Base-by-base conservation (phyloP, 2,329 filamentous ascomycete genomes). In the Aureobasidium sp. region DNA sequence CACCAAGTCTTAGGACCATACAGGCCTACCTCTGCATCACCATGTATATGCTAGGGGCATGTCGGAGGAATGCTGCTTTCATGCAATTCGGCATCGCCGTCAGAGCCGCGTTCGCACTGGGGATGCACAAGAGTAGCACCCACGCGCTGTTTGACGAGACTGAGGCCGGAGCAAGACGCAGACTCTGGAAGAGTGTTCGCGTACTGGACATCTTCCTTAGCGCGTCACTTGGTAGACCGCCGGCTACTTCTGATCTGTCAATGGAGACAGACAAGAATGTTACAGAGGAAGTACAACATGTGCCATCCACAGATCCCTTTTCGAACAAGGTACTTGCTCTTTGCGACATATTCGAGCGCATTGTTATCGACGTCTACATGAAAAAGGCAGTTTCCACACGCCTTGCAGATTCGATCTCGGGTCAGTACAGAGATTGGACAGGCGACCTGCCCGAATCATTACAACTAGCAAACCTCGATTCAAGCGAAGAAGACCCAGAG, bases 131-230 rank as follows among this genome's bases (percentile, higher is more conserved):
- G 22, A 48, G 42, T 17, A 63, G 56, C 25, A 63, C 62, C 1
- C 55, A 63, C n/a, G 49, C 56, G 2, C 31, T 63, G 0, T 63
- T 63, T 11, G 53, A 59, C 2, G 62, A 61, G n/a, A 56, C 31
- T 2, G 62, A 63, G 27, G 41, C 53, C 12, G 31, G 39, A 5
- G 48, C 47, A 12, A 63, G 62, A 41, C 55, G 81, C 64, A 75
- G 79, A 3, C 78, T 81, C 22, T 82, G 80, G 80, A 82, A 79
- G 67, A 81, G 79, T 65, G 70, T 82, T 5, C 76, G 80, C 2
- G 77, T 81, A 58, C 74, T 81, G 55, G 80, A 82, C 62, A 71
- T 81, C 58, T 79, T 80, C 41, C 77, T 82, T 63, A 81, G 79
- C 65, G 79, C 77, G 27, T 75, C 78, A 1, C 68, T 82, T 9